These are phyloP conservation scores for Botryotinia calthae DNA, from an alignment of 2,329 filamentous ascomycete genomes.

Conservation along the genomic window DNA sequence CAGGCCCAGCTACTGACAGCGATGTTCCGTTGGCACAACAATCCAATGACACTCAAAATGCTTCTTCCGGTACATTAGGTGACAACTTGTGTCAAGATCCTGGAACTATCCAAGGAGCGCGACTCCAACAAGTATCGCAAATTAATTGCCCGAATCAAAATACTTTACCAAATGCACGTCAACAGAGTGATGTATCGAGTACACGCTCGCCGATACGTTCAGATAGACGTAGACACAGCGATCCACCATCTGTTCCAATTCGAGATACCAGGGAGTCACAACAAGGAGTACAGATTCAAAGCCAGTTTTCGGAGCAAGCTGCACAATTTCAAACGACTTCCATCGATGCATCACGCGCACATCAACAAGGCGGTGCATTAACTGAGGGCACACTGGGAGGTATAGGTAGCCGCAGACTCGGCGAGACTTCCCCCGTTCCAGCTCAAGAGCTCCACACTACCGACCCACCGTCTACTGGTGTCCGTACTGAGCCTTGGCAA, in stretches of 20 bases:
- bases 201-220: background rate
- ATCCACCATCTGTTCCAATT: background rate
- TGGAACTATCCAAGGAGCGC: background rate
- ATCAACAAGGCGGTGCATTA: background rate
- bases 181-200: background rate
- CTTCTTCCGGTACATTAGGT: background rate
- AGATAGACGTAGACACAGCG: background rate
- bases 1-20: background rate
- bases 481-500: too few species aligned
- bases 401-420: background rate
- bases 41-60: background rate
- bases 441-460: background rate
- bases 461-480: background rate
- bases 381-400: background rate
- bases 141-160: background rate
- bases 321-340: background rate
- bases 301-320: background rate
- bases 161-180: background rate
- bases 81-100: background rate
- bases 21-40: background rate
- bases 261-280: background rate
- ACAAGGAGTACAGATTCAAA: background rate
- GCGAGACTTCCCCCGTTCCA: background rate
- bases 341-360: background rate
- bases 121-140: background rate